A percentile compares a stretch with the other conserved stretches of the same genome.
phyloP scores from a whole-genome alignment of 768 basidiomycete genomes.

The Termitomyces eurrhizus region DNA sequence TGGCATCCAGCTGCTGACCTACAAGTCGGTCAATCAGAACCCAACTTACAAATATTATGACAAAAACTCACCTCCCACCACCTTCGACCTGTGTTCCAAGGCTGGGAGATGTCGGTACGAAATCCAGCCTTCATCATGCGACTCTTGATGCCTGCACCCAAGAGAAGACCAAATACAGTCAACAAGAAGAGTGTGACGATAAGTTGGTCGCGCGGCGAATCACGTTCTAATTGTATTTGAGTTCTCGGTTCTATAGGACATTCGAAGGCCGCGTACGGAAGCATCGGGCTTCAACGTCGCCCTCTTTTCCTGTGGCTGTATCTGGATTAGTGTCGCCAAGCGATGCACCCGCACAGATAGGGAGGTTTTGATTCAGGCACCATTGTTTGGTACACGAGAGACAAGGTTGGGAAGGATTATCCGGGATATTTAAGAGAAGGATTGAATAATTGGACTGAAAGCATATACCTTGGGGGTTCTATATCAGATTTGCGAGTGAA shows the following conservation, averaged over 20 bases:
- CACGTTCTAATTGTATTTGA: constrained; percentile 60
- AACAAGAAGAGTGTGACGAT: constrained; percentile 90
- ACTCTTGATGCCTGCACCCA: constrained; percentile 81
- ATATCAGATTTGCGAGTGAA: background rate
- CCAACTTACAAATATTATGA: constrained; percentile 12
- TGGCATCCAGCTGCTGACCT: constrained; percentile 48
- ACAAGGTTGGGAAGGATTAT: constrained; percentile 87
- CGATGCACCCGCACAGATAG: constrained; percentile 76
- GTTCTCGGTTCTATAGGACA: constrained; percentile 7
- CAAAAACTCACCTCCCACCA: constrained; percentile 77
- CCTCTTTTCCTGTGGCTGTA: constrained; percentile 91
- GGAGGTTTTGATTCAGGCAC: constrained; percentile 89
- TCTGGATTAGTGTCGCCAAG: constrained; percentile 89
- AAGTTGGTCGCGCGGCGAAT: constrained; percentile 92
- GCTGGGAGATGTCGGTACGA: constrained; percentile 46
- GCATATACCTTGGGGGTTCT: constrained; percentile 68
- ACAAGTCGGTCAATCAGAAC: constrained; percentile 10
- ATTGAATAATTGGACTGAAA: constrained; percentile 87
- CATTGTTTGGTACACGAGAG: constrained; percentile 92
- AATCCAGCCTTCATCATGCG: constrained; percentile 79
- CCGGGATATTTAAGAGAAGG: constrained; percentile 72
- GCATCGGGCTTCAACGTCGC: constrained; percentile 93
- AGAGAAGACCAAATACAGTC: constrained; percentile 79
- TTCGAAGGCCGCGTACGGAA: constrained; percentile 64
- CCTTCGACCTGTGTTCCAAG: constrained; percentile 56